Percentiles rank a stretch among this genome's conserved stretches.
These are phyloP conservation scores for Colletotrichum theobromicola DNA, from an alignment of 2,329 filamentous ascomycete genomes.

Conservation along the genomic window DNA sequence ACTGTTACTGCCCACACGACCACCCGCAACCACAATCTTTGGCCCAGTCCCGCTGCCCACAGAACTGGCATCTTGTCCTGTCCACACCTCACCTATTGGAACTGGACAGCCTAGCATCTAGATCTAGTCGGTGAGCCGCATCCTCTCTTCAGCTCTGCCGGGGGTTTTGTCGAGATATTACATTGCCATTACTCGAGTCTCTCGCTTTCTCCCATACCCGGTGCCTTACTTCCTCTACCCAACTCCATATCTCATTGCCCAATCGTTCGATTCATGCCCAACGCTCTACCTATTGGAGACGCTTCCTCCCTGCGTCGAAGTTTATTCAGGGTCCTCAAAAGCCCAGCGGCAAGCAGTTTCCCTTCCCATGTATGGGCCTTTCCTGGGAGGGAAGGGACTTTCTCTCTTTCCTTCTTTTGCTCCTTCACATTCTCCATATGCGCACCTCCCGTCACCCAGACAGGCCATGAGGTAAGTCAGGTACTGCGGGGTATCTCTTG, in stretches of 20 bases:
- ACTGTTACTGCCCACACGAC: not conserved
- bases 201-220: not conserved
- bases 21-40: not conserved
- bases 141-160: not conserved
- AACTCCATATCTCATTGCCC: not conserved
- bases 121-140: conserved; percentile 8
- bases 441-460: not conserved
- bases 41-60: not conserved
- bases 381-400: not conserved
- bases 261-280: not conserved
- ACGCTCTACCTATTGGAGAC: not conserved
- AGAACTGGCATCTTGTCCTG: not conserved
- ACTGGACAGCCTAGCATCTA: not conserved
- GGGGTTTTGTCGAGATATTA: not conserved
- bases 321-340: not conserved
- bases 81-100: not conserved
- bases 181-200: not conserved
- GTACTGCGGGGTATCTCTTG: not conserved
- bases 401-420: not conserved
- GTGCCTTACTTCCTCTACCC: not conserved
- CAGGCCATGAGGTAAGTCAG: not conserved
- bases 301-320: not conserved
- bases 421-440: not conserved
- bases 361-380: not conserved
- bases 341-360: not conserved